Percentiles rank a stretch among this genome's conserved stretches.
Evolutionary conservation across 2,329 filamentous ascomycete genomes (phyloP).

Genomic region (Phialophora verrucosa): DNA sequence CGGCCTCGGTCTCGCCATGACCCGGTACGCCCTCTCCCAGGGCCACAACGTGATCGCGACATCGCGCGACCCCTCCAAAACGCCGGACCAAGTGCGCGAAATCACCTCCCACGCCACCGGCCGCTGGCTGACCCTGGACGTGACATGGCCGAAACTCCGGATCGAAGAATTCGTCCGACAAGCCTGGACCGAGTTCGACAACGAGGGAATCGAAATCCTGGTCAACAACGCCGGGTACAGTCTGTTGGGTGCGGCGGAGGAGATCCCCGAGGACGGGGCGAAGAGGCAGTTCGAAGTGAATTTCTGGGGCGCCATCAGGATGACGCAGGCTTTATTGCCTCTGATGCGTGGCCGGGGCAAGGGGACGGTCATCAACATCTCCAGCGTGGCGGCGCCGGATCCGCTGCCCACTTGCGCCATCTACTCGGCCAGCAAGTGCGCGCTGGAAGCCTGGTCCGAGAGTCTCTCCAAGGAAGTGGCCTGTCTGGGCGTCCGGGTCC

Average conservation of each 20-base stretch:
- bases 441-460: slow-evolving; percentile 50
- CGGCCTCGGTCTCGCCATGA: slow-evolving; percentile 39
- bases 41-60: slow-evolving; percentile 42
- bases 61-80: slow-evolving; percentile 36
- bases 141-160: slow-evolving; percentile 20
- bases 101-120: slow-evolving; percentile 19
- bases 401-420: slow-evolving; percentile 41
- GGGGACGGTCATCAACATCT: slow-evolving; percentile 36
- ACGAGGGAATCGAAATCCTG: slow-evolving; percentile 37
- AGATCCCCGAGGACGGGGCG: slow-evolving; percentile 27
- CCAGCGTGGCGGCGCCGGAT: slow-evolving; percentile 31
- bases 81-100: slow-evolving; percentile 29
- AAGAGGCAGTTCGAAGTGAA: slow-evolving; percentile 35
- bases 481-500: slow-evolving; percentile 46
- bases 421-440: slow-evolving; percentile 48
- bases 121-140: slow-evolving; percentile 33
- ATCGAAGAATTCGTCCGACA: slow-evolving; percentile 32
- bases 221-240: slow-evolving; percentile 42
- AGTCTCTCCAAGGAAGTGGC: slow-evolving; percentile 46
- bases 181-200: slow-evolving; percentile 25
- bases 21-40: slow-evolving; percentile 25
- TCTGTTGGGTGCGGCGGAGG: slow-evolving; percentile 36
- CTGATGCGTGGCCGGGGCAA: slow-evolving; percentile 26
- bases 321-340: slow-evolving; percentile 33
- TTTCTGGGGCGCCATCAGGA: slow-evolving; percentile 35